These are phyloP conservation scores for Boletales sp. DNA, from an alignment of 768 basidiomycete genomes.

Conservation along the genomic window DNA sequence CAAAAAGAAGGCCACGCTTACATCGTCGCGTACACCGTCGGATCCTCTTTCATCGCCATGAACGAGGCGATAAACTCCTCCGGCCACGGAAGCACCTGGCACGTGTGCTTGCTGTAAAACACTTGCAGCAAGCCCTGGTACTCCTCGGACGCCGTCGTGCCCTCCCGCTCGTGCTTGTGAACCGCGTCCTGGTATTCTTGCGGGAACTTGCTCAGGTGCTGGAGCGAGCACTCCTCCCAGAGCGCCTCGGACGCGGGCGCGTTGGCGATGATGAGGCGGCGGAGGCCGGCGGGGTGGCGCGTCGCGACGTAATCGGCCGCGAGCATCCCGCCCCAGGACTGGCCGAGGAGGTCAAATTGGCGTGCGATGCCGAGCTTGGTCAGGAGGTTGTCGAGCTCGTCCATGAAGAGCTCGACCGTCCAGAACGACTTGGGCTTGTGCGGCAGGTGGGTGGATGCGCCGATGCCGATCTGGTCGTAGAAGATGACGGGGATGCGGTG, in stretches of 20 bases:
- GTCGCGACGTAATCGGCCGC: slow-evolving; percentile 37
- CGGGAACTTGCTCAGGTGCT: slow-evolving; percentile 24
- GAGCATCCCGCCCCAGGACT: slow-evolving; percentile 57
- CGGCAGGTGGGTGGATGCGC: slow-evolving; percentile 40
- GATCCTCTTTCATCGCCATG: slow-evolving; percentile 21
- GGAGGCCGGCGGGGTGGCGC: slow-evolving; percentile 36
- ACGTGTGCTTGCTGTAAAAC: slow-evolving; percentile 33
- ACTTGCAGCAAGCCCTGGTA: slow-evolving; percentile 27
- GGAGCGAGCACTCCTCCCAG: slow-evolving; percentile 18
- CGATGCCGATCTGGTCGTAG: slow-evolving; percentile 48
- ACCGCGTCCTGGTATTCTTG: slow-evolving; percentile 22
- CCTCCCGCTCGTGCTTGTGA: slow-evolving; percentile 28
- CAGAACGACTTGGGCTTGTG: slow-evolving; percentile 37
- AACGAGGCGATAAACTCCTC: slow-evolving; percentile 25
- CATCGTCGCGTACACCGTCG: slow-evolving; percentile 33
- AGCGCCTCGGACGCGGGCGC: slow-evolving; percentile 29
- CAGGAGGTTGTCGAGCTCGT: slow-evolving; percentile 50
- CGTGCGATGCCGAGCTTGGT: slow-evolving; percentile 36
- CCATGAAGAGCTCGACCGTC: slow-evolving; percentile 47
- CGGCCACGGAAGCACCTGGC: slow-evolving; percentile 31
- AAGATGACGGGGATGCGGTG: slow-evolving; percentile 39
- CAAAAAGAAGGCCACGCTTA: slow-evolving; percentile 10
- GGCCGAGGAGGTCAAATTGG: slow-evolving; percentile 44
- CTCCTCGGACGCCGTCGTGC: slow-evolving; percentile 28
- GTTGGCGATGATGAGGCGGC: slow-evolving; percentile 32